Evolutionary conservation across 2,329 filamentous ascomycete species (phyloP).

Genomic region (Pseudonectria buxi): DNA sequence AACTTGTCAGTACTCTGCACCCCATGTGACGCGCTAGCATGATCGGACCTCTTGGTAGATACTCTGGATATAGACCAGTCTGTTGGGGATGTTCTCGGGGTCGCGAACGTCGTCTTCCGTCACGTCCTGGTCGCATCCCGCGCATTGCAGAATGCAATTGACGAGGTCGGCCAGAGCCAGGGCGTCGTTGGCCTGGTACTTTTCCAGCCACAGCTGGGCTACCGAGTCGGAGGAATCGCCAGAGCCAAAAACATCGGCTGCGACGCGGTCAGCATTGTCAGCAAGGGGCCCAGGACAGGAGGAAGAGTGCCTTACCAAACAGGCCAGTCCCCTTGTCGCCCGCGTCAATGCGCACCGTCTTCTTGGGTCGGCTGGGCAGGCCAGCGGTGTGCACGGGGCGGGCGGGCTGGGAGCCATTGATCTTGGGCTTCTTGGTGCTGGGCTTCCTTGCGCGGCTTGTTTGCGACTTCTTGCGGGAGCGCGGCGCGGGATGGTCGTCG

Average conservation of each 20-base stretch:
- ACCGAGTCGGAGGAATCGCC: constrained; percentile 50
- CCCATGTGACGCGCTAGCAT: too few species aligned
- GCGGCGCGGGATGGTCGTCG: constrained; percentile 32
- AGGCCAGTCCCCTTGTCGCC: constrained; percentile 46
- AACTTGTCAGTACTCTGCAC: constrained; percentile 23
- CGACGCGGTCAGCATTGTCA: constrained; percentile 13
- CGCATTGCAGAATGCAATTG: constrained; percentile 61
- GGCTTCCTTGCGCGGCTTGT: constrained; percentile 46
- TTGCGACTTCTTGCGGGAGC: constrained; percentile 36
- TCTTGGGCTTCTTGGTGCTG: constrained; percentile 57
- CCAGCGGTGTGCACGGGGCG: constrained; percentile 32
- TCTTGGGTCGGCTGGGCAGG: constrained; percentile 50
- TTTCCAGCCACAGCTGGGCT: constrained; percentile 53
- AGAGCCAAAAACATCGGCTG: constrained; percentile 58
- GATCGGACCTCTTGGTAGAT: constrained; percentile 81
- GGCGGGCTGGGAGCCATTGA: constrained; percentile 45
- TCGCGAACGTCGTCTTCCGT: constrained; percentile 81
- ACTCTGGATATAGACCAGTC: constrained; percentile 77
- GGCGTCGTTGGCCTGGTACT: constrained; percentile 48
- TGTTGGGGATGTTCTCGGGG: constrained; percentile 75
- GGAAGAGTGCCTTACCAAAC: constrained; percentile 39
- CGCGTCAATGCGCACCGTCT: constrained; percentile 46
- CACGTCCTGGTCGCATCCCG: constrained; percentile 75
- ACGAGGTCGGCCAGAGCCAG: constrained; percentile 55
- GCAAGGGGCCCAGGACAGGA: constrained; percentile 1